Evolutionary conservation across 495 filamentous ascomycete genomes (phyloP), one percentile per base, ranked within the genome.

Genomic region (Aspergillus ellipticus): DNA sequence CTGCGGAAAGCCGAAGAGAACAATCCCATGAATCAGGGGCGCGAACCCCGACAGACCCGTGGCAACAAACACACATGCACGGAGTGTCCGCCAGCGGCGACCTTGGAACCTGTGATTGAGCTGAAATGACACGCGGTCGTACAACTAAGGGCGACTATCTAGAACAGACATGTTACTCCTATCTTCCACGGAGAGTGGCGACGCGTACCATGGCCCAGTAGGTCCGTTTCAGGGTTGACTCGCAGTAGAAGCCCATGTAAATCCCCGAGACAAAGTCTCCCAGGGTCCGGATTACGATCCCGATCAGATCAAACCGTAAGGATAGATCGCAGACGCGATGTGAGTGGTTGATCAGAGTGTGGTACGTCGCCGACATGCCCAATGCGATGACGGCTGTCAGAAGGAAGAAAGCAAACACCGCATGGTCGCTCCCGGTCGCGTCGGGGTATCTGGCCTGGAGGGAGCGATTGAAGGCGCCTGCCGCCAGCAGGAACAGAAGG

Each of bases 21-120:
- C 58, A 15, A 77, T 57, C 15, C 75, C 77, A 64, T 81, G 77
- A 11, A 74, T 65, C 1, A 80, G 67, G 0, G 77, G 77, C 21
- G 68, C 75, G 46, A 81, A 62, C 3, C 73, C 77, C 4, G 77
- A 79, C 17, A 79, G 45, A 1, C 72, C 78, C 5, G 77, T 81
- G n/a, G 59, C 66, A n/a, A 82, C 66, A 42, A 82, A 79, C 13
- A 71, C 70, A 10, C 68, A 54, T 11, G 69, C 61, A 22, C 78
- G 78, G 28, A 78, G 66, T 0, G 66, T 59, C 8, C 79, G 67
- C 64, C 64, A 81, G 17, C 58, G 56, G 4, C 50, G 67, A 24
- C 76, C 75, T 51, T 79, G 77, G 33, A 80, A 72, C 20, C 58
- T 61, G 6, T 77, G 76, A 59, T 72, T 59, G 37, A 69, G 42